These are phyloP conservation scores for Coprinellus micaceus DNA, from an alignment of 768 basidiomycete genomes.

Conservation along the genomic window DNA sequence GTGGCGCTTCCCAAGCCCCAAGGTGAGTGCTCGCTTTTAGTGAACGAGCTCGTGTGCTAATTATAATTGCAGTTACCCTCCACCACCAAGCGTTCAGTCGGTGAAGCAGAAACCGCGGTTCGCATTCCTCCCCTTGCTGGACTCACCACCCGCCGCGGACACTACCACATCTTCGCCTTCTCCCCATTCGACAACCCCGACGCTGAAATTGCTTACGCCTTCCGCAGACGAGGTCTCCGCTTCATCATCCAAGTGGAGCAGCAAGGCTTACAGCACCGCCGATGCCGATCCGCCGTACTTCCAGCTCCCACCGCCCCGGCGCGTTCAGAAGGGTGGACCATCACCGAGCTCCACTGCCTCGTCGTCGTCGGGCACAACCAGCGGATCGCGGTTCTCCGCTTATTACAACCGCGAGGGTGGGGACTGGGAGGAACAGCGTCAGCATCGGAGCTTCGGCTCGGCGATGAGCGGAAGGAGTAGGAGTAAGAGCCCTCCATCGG, in stretches of 20 bases:
- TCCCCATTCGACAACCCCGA: slow-evolving; percentile 20
- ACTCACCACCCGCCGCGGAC: not conserved
- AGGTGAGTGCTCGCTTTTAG: too few species aligned
- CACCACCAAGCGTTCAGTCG: slow-evolving; percentile 1
- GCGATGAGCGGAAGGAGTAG: not conserved
- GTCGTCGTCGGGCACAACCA: too few species aligned
- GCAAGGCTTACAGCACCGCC: slow-evolving; percentile 31
- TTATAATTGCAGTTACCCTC: too few species aligned
- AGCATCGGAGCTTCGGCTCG: not conserved
- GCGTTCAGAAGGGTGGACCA: too few species aligned
- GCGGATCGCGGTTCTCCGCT: not conserved
- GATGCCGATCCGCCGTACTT: slow-evolving; percentile 28
- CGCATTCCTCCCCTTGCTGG: slow-evolving; percentile 14
- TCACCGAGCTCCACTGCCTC: too few species aligned
- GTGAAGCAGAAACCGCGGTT: slow-evolving; percentile 15
- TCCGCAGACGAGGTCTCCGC: slow-evolving; percentile 34
- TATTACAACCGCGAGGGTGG: slow-evolving; percentile 1
- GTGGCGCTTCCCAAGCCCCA: too few species aligned
- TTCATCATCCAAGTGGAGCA: slow-evolving; percentile 31
- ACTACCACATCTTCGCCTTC: slow-evolving; percentile 7
- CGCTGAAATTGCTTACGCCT: slow-evolving; percentile 31
- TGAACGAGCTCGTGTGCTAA: too few species aligned
- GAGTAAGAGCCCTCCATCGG: not conserved
- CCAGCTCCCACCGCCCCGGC: slow-evolving; percentile 21
- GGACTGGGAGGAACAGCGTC: slow-evolving; percentile 5